These are phyloP conservation scores for Lactuca saligna DNA, from an alignment of 129 eudicot genomes.

Conservation along the genomic window DNA sequence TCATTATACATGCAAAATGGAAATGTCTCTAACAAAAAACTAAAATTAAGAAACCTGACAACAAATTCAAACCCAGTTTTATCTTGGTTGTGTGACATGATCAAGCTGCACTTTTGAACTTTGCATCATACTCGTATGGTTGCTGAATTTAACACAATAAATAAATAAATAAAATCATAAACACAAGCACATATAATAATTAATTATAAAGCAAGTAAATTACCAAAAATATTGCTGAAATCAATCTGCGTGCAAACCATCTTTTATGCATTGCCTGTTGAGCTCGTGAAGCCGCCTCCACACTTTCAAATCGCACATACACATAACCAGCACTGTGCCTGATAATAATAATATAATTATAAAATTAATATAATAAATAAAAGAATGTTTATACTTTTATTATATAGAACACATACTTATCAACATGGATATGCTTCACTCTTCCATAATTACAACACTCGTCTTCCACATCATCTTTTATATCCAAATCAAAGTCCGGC, in stretches of 20 bases:
- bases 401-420: slow-evolving; percentile 56
- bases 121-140: slow-evolving; percentile 91
- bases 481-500: slow-evolving; percentile 91
- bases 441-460: slow-evolving; percentile 90
- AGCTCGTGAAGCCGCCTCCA: slow-evolving; percentile 81
- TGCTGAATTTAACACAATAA: slow-evolving; percentile 47
- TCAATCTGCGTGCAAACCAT: slow-evolving; percentile 94
- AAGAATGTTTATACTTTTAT: not conserved
- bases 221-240: slow-evolving; percentile 94
- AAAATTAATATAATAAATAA: slow-evolving; percentile 15
- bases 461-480: slow-evolving; percentile 81
- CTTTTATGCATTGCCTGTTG: slow-evolving; percentile 92
- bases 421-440: slow-evolving; percentile 81
- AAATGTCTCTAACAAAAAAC: not conserved
- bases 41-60: slow-evolving; percentile 6
- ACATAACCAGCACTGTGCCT: slow-evolving; percentile 95
- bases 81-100: not conserved
- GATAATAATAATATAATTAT: slow-evolving; percentile 62
- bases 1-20: slow-evolving; percentile 11
- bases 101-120: slow-evolving; percentile 70
- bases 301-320: slow-evolving; percentile 75
- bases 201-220: not conserved
- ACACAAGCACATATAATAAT: not conserved
- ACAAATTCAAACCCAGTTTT: not conserved
- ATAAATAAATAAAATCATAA: not conserved